A percentile compares a stretch with the other conserved stretches of the same genome.
phyloP scores from a whole-genome alignment of 2,329 filamentous ascomycete genomes.

The Xylariaceae sp. region DNA sequence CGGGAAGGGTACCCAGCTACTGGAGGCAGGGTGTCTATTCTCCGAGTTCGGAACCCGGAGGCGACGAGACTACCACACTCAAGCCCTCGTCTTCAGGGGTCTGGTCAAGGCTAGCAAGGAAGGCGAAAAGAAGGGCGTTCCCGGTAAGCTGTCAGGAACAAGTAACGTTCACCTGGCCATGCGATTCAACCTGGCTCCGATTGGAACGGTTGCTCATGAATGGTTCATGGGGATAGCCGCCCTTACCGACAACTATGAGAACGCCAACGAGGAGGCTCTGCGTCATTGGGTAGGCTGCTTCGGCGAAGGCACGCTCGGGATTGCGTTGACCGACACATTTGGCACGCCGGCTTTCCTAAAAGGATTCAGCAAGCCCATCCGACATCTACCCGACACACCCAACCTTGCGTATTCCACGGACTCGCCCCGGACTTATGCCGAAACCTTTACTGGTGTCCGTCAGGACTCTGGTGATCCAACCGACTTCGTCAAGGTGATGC shows the following conservation, averaged over 20 bases:
- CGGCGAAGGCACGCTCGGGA: constrained; percentile 75
- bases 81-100: constrained; percentile 85
- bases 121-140: constrained; percentile 57
- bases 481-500: constrained; percentile 73
- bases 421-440: constrained; percentile 64
- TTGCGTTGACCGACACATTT: constrained; percentile 94
- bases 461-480: constrained; percentile 88
- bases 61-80: constrained; percentile 89
- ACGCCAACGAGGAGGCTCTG: constrained; percentile 79
- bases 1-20: constrained; percentile 70
- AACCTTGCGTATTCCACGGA: constrained; percentile 31
- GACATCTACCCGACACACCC: constrained; percentile 37
- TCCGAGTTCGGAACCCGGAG: constrained; percentile 93
- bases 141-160: constrained; percentile 77
- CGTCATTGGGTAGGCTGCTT: constrained; percentile 90
- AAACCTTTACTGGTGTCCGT: constrained; percentile 77
- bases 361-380: constrained; percentile 68
- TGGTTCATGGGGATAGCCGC: constrained; percentile 99
- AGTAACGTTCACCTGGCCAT: constrained; percentile 97
- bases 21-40: constrained; percentile 80
- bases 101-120: constrained; percentile 75
- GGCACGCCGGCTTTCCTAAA: constrained; percentile 85
- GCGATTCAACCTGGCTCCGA: constrained; percentile 77
- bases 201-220: constrained; percentile 90
- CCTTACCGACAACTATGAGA: constrained; percentile 78